A percentile compares a stretch with the other conserved stretches of the same genome.
Conservation (phyloP, 2,329 filamentous ascomycete genomes). For the Myotisia sp. region DNA sequence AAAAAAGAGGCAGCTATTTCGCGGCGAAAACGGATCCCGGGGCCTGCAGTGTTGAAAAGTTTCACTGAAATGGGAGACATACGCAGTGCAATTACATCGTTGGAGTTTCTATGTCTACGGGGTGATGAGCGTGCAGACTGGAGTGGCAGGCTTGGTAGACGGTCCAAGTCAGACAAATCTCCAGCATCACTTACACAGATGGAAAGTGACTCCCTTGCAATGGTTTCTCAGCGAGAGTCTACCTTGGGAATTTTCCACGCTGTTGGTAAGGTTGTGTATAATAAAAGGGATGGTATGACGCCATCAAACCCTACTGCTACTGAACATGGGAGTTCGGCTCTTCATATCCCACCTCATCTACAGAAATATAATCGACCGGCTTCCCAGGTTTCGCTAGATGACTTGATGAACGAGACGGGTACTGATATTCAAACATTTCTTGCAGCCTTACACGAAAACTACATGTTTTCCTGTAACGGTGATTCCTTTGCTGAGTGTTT, state of each 20-base stretch:
- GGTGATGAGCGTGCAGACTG: conserved; percentile 60
- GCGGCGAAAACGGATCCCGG: conserved; percentile 53
- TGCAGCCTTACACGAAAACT: conserved; percentile 86
- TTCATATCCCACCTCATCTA: conserved; percentile 47
- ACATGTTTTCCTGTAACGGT: conserved; percentile 61
- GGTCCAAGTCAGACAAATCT: conserved; percentile 43
- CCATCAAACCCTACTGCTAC: conserved; percentile 19
- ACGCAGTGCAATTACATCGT: conserved; percentile 74
- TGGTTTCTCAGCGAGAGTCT: conserved; percentile 74
- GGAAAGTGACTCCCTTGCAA: conserved; percentile 64
- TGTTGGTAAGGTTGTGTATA: conserved; percentile 90
- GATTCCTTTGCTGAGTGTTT: conserved; percentile 59
- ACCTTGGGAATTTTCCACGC: conserved; percentile 92
- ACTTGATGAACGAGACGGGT: conserved; percentile 80
- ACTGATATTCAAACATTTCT: conserved; percentile 86
- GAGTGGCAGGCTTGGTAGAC: conserved; percentile 58
- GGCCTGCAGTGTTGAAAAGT: conserved; percentile 60
- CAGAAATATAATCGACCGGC: conserved; percentile 43
- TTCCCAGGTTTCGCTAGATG: conserved; percentile 55
- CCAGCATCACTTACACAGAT: conserved; percentile 47
- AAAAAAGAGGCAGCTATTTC: conserved; percentile 74
- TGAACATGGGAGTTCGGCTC: conserved; percentile 25
- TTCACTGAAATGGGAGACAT: conserved; percentile 84
- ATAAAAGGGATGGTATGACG: conserved; percentile 54
- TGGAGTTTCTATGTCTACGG: conserved; percentile 83